A percentile compares a stretch with the other conserved stretches of the same genome.
Conservation (phyloP, 345 rosid species). For the Erysimum cheiranthoides region DNA sequence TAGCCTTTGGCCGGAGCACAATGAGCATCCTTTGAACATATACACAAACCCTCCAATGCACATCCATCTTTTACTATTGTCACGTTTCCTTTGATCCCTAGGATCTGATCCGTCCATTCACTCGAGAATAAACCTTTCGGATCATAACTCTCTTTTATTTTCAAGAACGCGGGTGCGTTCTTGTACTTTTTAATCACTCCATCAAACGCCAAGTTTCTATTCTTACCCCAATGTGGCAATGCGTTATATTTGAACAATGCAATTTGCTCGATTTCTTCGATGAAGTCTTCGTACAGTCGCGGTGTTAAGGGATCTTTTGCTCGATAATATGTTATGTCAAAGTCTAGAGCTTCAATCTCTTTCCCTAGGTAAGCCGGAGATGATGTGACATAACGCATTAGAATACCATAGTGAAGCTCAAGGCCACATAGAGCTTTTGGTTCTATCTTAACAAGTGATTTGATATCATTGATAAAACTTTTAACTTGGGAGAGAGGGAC, state of each 20-base stretch:
- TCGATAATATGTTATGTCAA: slow-evolving; percentile 67
- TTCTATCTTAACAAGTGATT: slow-evolving; percentile 52
- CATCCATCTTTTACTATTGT: slow-evolving; percentile 56
- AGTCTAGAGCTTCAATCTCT: slow-evolving; percentile 64
- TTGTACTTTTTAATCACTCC: slow-evolving; percentile 58
- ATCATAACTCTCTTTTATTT: slow-evolving; percentile 60
- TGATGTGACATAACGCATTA: slow-evolving; percentile 69
- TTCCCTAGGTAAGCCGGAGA: slow-evolving; percentile 71
- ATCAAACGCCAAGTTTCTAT: slow-evolving; percentile 55
- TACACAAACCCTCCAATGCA: slow-evolving; percentile 70
- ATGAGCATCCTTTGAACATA: slow-evolving; percentile 67
- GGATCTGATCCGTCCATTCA: slow-evolving; percentile 18
- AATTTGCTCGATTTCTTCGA: slow-evolving; percentile 80
- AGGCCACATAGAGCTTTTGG: slow-evolving; percentile 55
- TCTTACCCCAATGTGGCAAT: slow-evolving; percentile 50
- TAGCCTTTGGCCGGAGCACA: slow-evolving; percentile 57
- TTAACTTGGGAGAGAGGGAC: slow-evolving; percentile 49
- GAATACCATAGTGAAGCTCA: slow-evolving; percentile 67
- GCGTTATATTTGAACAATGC: slow-evolving; percentile 70
- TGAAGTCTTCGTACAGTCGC: slow-evolving; percentile 36
- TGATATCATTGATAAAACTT: slow-evolving; percentile 64
- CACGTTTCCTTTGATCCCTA: slow-evolving; percentile 33
- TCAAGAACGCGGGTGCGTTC: slow-evolving; percentile 48
- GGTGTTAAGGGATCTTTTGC: slow-evolving; percentile 67
- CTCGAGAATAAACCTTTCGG: slow-evolving; percentile 40